Evolutionary conservation across 1,284 basidiomycete species (phyloP), one percentile per base, ranked within the genome.

Genomic region (Blastosporella zonata): DNA sequence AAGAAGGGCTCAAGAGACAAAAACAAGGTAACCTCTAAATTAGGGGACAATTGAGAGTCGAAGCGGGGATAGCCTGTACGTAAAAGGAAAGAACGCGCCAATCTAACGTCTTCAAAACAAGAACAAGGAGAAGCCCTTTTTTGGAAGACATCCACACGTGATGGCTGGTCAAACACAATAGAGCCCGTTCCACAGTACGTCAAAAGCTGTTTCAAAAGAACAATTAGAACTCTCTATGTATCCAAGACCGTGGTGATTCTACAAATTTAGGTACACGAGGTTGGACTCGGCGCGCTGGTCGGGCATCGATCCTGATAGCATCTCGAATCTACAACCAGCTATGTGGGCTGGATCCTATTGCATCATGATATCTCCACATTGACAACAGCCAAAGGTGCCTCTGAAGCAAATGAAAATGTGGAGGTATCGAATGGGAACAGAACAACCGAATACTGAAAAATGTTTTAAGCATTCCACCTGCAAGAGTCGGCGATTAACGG

Each of bases 401-500:
- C 66, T 27, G 68, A 55, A 18, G 71, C 54, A 21, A 65, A 58
- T 2, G 65, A 63, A 9, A 66, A 59, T 8, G 65, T 55, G 43
- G 69, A 55, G 1, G 64, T 62, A 37, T 67, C 60, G 59, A 75
- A 77, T 13, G 73, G 69, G 44, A 66, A 67, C 13, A 76, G 58
- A 10, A 69, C 67, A 37, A 74, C 62, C 23, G 64, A 63, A 54
- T 76, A 75, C 70, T 74, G 49, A 15, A 25, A 25, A 22, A 37
- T n/a, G n/a, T 20, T 31, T 33, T 33, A 21, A 28, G 27, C n/a
- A 23, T 18, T 2, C 25, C 1, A 34, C 13, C 3, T 12, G 34
- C 38, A 13, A 3, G 21, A 20, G n/a, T n/a, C 1, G 3, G 22
- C 21, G 1, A 21, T 22, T 7, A 15, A 22, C 57, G 10, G 51